Percentiles rank a stretch among this genome's conserved stretches.
Evolutionary conservation across 2,329 filamentous ascomycete genomes (phyloP).

Genomic region (Sordariomycetes sp.): DNA sequence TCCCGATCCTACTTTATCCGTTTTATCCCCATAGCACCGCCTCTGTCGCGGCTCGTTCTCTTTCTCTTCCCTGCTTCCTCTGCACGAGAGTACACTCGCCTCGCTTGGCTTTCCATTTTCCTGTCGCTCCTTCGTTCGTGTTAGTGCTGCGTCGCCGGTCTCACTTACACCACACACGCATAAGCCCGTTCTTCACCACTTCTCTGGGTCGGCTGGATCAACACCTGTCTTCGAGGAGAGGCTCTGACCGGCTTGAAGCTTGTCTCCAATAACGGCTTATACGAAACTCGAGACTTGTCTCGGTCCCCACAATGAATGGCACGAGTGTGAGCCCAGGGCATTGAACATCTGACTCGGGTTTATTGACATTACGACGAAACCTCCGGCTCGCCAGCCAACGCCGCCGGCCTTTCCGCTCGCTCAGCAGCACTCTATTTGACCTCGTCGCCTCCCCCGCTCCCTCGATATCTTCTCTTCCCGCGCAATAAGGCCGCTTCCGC

Average conservation of each 20-base stretch:
- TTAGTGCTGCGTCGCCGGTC: neutral
- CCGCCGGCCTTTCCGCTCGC: no score
- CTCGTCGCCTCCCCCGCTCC: neutral
- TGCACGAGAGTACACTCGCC: neutral
- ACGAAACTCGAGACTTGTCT: neutral
- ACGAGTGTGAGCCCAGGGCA: neutral
- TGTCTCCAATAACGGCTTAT: neutral
- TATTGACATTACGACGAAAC: neutral
- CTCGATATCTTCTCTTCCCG: neutral
- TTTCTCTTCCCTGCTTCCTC: neutral
- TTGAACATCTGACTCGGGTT: neutral
- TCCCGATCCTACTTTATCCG: neutral
- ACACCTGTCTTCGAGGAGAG: neutral
- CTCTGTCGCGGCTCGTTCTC: neutral
- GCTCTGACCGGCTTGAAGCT: neutral
- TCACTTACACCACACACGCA: neutral
- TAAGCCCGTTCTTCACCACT: no score
- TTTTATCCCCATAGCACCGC: neutral
- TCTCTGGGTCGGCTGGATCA: no score
- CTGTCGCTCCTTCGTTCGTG: neutral
- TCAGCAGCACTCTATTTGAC: no score
- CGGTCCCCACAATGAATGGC: neutral
- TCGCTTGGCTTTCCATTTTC: neutral
- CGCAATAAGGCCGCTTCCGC: slow-evolving; percentile 4
- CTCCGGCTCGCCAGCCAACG: no score